These are phyloP conservation scores for Cordyceps cateniannulata DNA, from an alignment of 2,329 filamentous ascomycete genomes.

Conservation along the genomic window DNA sequence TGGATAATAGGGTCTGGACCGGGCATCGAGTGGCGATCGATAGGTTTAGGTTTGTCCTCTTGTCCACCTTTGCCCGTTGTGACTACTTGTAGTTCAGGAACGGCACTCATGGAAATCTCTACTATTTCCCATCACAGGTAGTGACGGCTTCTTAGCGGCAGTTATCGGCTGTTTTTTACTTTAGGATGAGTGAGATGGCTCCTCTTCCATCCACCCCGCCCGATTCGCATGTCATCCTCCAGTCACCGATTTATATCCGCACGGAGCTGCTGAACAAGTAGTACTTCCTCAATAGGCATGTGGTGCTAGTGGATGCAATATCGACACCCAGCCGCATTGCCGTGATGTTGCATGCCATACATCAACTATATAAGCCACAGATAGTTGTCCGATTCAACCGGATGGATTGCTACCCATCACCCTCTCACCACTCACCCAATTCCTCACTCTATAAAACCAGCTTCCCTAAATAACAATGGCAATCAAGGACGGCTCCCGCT, in stretches of 20 bases:
- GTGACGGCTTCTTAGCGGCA: no score
- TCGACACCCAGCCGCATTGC: background rate
- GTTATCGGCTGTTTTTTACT: no score
- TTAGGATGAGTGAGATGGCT: background rate
- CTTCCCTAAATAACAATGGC: no score
- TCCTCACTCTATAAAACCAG: no score
- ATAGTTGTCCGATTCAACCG: no score
- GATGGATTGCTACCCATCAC: no score
- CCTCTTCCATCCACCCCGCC: background rate
- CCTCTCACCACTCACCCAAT: no score
- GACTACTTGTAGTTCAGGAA: background rate
- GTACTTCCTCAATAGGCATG: background rate
- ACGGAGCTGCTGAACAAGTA: background rate
- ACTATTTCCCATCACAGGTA: no score
- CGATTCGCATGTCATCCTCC: background rate
- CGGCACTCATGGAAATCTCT: no score
- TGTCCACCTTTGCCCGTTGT: background rate
- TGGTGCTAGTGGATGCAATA: no score
- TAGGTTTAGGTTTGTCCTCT: background rate
- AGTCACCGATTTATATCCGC: background rate
- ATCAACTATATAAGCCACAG: background rate
- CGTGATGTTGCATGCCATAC: background rate
- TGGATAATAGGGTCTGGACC: background rate
- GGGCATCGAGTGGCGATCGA: no score
- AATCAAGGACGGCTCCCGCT: slow-evolving; percentile 8